Conservation (phyloP, 495 filamentous ascomycete genomes). For the Aspergillus asperescens region DNA sequence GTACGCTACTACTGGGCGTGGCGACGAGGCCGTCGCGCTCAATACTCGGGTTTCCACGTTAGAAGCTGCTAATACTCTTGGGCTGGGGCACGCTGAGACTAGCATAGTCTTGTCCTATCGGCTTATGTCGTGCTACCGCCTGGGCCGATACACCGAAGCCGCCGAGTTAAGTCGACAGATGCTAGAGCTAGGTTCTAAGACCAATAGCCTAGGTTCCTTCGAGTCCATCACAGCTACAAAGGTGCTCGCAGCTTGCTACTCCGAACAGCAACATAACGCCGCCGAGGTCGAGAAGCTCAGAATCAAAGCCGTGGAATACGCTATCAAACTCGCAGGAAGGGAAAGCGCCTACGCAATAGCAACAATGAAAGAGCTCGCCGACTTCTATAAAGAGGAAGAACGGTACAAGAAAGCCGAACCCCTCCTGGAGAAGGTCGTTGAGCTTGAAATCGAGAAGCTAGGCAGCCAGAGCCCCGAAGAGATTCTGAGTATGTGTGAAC, state of each 20-base stretch:
- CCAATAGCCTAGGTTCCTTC: background rate
- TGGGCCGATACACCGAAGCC: background rate
- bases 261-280: background rate
- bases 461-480: background rate
- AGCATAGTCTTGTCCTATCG: background rate
- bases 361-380: background rate
- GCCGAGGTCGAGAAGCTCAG: background rate
- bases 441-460: background rate
- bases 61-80: background rate
- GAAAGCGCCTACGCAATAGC: background rate
- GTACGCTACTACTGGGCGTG: background rate
- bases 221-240: background rate
- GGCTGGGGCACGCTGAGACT: background rate
- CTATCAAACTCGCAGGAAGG: background rate
- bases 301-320: background rate
- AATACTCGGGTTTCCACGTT: background rate
- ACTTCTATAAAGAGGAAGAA: background rate
- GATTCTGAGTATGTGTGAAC: background rate
- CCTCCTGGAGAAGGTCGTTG: background rate
- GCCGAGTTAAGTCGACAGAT: background rate
- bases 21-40: background rate
- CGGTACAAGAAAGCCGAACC: background rate
- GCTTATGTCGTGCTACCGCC: no score
- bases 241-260: background rate
- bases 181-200: background rate